Conservation (phyloP, 768 basidiomycete species). For the Glaciozyma martinii region DNA sequence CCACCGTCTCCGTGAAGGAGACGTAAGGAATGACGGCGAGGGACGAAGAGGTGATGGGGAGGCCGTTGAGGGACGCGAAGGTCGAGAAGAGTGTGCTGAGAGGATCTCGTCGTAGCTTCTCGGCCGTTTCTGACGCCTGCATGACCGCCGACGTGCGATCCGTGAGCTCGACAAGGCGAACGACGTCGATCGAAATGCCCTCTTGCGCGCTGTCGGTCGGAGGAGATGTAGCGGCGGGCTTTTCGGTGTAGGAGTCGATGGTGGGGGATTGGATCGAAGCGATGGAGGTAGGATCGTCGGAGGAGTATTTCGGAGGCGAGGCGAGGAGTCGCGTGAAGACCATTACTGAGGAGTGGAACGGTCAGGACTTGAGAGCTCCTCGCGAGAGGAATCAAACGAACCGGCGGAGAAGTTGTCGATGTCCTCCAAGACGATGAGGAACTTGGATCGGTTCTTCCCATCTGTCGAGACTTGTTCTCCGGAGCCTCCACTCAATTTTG, state of each 20-base stretch:
- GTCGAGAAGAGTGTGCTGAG: slow-evolving; percentile 42
- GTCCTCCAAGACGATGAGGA: slow-evolving; percentile 80
- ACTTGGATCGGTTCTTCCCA: slow-evolving; percentile 46
- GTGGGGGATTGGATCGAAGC: not conserved
- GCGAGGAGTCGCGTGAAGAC: slow-evolving; percentile 10
- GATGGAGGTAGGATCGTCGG: not conserved
- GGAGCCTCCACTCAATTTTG: not conserved
- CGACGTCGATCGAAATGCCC: slow-evolving; percentile 52
- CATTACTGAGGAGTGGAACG: not conserved
- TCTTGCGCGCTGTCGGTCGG: not conserved
- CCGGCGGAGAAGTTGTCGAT: slow-evolving; percentile 78
- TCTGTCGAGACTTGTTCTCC: not conserved
- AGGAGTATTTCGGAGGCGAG: not conserved
- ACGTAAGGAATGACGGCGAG: slow-evolving; percentile 68
- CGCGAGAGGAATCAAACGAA: slow-evolving; percentile 39
- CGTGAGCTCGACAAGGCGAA: slow-evolving; percentile 82
- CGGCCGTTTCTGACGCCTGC: slow-evolving; percentile 53
- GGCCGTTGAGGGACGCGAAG: not conserved
- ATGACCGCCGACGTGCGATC: slow-evolving; percentile 72
- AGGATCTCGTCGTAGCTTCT: slow-evolving; percentile 66
- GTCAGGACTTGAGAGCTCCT: too few relatives aligned
- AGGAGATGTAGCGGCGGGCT: not conserved
- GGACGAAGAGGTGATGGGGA: slow-evolving; percentile 43
- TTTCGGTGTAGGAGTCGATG: not conserved
- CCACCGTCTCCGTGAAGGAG: slow-evolving; percentile 60